Evolutionary conservation across 2,329 filamentous ascomycete genomes (phyloP).

Genomic region (Ceratocystis harringtonii): DNA sequence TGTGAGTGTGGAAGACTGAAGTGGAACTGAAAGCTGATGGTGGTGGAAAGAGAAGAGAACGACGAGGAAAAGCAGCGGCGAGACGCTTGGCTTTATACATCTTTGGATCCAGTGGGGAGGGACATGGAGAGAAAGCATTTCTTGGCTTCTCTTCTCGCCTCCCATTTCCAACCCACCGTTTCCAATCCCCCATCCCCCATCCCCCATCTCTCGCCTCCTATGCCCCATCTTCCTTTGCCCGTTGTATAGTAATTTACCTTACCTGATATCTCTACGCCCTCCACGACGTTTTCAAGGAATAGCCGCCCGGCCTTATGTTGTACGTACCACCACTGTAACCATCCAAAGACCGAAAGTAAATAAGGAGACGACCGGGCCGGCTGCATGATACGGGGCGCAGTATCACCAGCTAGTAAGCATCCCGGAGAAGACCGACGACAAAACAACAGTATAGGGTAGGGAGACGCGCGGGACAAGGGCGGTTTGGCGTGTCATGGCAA

Average conservation of each 20-base stretch:
- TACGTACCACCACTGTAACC: not conserved
- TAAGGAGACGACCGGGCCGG: not conserved
- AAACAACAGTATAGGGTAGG: not conserved
- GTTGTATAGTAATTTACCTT: not conserved
- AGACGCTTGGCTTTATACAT: not conserved
- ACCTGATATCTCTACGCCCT: not conserved
- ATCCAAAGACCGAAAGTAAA: not conserved
- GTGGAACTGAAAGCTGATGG: constrained; percentile 1
- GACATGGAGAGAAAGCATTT: too few relatives aligned
- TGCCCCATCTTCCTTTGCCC: not conserved
- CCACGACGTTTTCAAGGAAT: not conserved
- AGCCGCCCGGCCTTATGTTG: not conserved
- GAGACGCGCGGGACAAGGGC: too few relatives aligned
- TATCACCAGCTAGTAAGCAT: not conserved
- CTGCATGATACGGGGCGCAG: not conserved
- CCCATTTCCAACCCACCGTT: too few relatives aligned
- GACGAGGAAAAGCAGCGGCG: not conserved
- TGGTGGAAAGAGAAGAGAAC: not conserved
- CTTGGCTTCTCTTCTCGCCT: too few relatives aligned
- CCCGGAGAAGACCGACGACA: not conserved
- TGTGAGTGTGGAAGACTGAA: constrained; percentile 14
- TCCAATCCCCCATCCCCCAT: not conserved
- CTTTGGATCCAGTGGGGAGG: not conserved
- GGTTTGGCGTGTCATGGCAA: too few relatives aligned
- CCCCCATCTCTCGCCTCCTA: not conserved